Conservation (phyloP, 805 yeast genomes). For the Candida maltosa region DNA sequence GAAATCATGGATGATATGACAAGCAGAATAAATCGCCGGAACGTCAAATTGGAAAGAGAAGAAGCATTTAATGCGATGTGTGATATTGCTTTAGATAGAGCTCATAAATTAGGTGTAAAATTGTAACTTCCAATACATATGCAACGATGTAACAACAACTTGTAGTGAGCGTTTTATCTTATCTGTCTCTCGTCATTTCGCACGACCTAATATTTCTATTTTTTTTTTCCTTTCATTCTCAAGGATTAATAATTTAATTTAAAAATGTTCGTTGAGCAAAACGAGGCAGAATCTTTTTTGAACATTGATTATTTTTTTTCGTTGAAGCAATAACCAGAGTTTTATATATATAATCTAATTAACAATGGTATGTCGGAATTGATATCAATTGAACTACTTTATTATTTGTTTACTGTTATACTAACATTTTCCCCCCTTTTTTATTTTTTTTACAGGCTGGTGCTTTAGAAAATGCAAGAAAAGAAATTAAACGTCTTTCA, state of each 20-base stretch:
- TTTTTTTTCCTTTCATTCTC: too few species aligned
- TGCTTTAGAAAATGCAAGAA: slow-evolving; percentile 95
- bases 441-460: slow-evolving; percentile 77
- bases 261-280: too few species aligned
- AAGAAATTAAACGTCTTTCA: slow-evolving; percentile 82
- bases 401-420: slow-evolving; percentile 2
- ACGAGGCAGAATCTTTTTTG: too few species aligned
- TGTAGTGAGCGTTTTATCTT: too few species aligned
- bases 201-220: too few species aligned
- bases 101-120: slow-evolving; percentile 40
- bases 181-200: too few species aligned
- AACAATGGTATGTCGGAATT: slow-evolving; percentile 7
- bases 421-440: slow-evolving; percentile 12
- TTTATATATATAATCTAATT: neutral
- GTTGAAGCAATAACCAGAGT: neutral
- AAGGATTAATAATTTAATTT: too few species aligned
- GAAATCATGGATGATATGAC: slow-evolving; percentile 64
- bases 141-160: neutral
- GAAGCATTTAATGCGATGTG: slow-evolving; percentile 88
- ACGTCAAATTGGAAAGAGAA: slow-evolving; percentile 50
- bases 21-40: slow-evolving; percentile 52
- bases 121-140: neutral
- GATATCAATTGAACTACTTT: neutral
- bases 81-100: slow-evolving; percentile 82
- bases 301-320: too few species aligned